Evolutionary conservation across 768 basidiomycete genomes (phyloP).

Genomic region (Agaricus blazei): DNA sequence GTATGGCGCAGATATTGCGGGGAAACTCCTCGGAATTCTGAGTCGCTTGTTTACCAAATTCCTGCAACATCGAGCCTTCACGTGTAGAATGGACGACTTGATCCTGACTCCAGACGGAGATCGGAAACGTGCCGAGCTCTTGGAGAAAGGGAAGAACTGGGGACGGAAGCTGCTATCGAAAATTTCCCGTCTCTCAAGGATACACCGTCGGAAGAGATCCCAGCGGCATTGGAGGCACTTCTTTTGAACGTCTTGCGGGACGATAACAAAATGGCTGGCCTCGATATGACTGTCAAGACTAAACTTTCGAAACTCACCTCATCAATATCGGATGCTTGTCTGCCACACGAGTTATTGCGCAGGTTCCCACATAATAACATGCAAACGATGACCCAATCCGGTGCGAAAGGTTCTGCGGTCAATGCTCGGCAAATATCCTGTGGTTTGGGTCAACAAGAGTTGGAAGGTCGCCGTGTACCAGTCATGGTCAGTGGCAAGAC

Average conservation of each 20-base stretch:
- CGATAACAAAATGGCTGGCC: conserved; percentile 94
- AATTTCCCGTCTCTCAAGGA: conserved; percentile 75
- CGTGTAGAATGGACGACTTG: conserved; percentile 98
- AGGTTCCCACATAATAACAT: conserved; percentile 98
- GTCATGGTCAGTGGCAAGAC: conserved; percentile 99
- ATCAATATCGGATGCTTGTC: conserved; percentile 81
- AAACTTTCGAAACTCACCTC: conserved; percentile 84
- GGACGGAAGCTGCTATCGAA: conserved; percentile 85
- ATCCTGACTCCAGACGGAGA: conserved; percentile 84
- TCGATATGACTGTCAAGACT: conserved; percentile 89
- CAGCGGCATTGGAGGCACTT: conserved; percentile 53
- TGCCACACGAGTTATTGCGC: conserved; percentile 84
- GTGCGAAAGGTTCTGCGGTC: conserved; percentile 96
- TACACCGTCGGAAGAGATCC: conserved; percentile 47
- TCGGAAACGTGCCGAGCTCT: conserved; percentile 55
- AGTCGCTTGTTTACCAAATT: conserved; percentile 96
- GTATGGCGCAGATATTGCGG: conserved; percentile 86
- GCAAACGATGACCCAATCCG: conserved; percentile 98
- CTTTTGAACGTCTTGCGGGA: conserved; percentile 92
- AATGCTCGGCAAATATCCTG: conserved; percentile 99
- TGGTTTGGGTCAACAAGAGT: conserved; percentile 92
- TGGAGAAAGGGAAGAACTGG: conserved; percentile 61
- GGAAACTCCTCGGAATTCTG: conserved; percentile 87
- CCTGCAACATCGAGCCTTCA: conserved; percentile 94
- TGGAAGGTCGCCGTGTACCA: conserved; percentile 97